Evolutionary conservation across 2,329 filamentous ascomycete genomes (phyloP).

Genomic region (Fusarium cicatricum): DNA sequence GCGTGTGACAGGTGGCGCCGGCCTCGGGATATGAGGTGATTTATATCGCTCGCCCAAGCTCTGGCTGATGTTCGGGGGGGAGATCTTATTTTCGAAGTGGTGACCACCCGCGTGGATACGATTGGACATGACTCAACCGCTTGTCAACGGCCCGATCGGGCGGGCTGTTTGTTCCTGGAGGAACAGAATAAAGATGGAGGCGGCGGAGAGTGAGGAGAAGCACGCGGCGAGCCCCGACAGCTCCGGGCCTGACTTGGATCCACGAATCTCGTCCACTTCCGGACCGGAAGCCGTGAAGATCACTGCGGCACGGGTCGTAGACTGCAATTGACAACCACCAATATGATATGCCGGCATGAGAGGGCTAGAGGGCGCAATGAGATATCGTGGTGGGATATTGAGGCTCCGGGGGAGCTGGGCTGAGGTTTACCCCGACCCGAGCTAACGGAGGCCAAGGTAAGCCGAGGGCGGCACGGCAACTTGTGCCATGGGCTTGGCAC

Average conservation of each 20-base stretch:
- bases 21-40: constrained; percentile 5
- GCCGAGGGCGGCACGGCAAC: constrained; percentile 3
- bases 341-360: neutral
- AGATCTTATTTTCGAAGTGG: neutral
- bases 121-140: neutral
- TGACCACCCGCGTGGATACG: neutral
- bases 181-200: neutral
- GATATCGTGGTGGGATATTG: constrained; percentile 7
- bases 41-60: constrained; percentile 5
- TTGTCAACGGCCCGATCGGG: constrained; percentile 1
- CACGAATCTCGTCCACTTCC: constrained; percentile 25
- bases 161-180: neutral
- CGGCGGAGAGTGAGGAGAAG: neutral
- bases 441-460: neutral
- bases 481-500: constrained; percentile 10
- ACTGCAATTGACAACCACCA: constrained; percentile 3
- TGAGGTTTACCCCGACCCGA: constrained; percentile 5
- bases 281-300: constrained; percentile 23
- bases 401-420: constrained; percentile 12
- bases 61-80: neutral
- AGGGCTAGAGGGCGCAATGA: neutral
- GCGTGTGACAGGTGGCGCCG: constrained; percentile 9
- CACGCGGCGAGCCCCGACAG: constrained; percentile 29
- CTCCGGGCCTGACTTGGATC: constrained; percentile 26
- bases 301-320: neutral